Base-by-base conservation (phyloP, 345 rosid genomes). In the Bruguiera gymnorhiza region DNA sequence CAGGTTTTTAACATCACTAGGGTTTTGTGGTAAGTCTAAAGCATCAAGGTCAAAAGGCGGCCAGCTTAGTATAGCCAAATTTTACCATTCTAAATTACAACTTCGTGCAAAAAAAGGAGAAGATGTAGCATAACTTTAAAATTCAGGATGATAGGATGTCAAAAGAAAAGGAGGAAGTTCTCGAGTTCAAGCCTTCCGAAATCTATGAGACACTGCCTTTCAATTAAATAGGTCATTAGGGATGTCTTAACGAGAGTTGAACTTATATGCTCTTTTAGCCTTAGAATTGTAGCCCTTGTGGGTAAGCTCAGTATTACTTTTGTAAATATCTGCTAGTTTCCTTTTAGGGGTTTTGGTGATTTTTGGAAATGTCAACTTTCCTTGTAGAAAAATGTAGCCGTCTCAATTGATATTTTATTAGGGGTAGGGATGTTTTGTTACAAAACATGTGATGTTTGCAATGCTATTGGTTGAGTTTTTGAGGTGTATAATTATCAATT, bases 31-130 rank as follows among this genome's bases (percentile, higher is more conserved):
- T 39, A 39, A 39, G 48, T 39, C 16, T 2, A 15, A 39, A 39
- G 11, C 48, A 9, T 39, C 78, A 61, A 82, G 82, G 75, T 72
- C 86, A 63, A 74, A 64, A 74, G 89, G 83, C 60, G 75, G 79
- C 39, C 99, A 92, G 53, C 81, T 75, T 43, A 89, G 83, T 36
- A 83, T 95, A 13, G 89, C 87, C 0, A 89, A 87, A 73, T 92
- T 95, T 84, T 95, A 86, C 79, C 87, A 86, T 8, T 85, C 96
- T 48, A 60, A 88, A 80, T 75, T 71, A 56, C 76, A 75, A 21
- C 6, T 70, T 57, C 73, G 57, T 54, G 73, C 39, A 31, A 76
- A 85, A 59, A 68, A 66, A 67, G 87, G 66, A 65, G 86, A 79
- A 63, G 79, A 68, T 58, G 34, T n/a, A 50, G 52, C 77, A 70